phyloP scores from a whole-genome alignment of 768 basidiomycete genomes.

The Podaxis rugospora region DNA sequence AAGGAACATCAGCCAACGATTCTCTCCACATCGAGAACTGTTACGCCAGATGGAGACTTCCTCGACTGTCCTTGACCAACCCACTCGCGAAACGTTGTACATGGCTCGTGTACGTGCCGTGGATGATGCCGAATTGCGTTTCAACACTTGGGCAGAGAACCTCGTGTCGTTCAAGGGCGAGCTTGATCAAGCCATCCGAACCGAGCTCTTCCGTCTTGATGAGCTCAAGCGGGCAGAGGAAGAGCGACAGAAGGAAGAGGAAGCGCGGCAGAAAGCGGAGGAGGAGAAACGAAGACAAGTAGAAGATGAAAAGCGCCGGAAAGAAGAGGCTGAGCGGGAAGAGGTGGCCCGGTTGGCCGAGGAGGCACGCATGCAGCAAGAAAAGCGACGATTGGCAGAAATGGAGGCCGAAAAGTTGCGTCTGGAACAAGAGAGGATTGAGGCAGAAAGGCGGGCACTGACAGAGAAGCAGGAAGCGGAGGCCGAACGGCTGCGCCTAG shows the following conservation, averaged over 20 bases:
- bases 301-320: conserved; percentile 28
- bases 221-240: conserved; percentile 30
- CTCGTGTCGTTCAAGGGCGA: conserved; percentile 34
- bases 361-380: conserved; percentile 23
- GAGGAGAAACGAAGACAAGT: conserved; percentile 29
- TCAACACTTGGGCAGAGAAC: conserved; percentile 46
- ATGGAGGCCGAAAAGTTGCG: conserved; percentile 25
- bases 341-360: conserved; percentile 28
- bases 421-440: conserved; percentile 22
- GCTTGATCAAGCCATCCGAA: conserved; percentile 36
- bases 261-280: conserved; percentile 31
- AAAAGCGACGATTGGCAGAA: conserved; percentile 19
- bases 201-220: conserved; percentile 37
- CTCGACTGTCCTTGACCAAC: conserved; percentile 37
- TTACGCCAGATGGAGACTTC: conserved; percentile 51
- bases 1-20: conserved; percentile 30
- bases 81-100: conserved; percentile 44
- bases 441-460: conserved; percentile 21
- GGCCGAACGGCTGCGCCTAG: conserved; percentile 16
- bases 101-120: conserved; percentile 43
- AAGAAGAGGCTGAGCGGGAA: conserved; percentile 21
- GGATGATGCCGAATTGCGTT: conserved; percentile 46
- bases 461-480: conserved; percentile 20
- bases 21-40: conserved; percentile 51
- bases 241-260: conserved; percentile 28